Evolutionary conservation across 768 basidiomycete genomes (phyloP), one percentile per base, ranked within the genome.

Genomic region (Termitomyces eurrhizus): DNA sequence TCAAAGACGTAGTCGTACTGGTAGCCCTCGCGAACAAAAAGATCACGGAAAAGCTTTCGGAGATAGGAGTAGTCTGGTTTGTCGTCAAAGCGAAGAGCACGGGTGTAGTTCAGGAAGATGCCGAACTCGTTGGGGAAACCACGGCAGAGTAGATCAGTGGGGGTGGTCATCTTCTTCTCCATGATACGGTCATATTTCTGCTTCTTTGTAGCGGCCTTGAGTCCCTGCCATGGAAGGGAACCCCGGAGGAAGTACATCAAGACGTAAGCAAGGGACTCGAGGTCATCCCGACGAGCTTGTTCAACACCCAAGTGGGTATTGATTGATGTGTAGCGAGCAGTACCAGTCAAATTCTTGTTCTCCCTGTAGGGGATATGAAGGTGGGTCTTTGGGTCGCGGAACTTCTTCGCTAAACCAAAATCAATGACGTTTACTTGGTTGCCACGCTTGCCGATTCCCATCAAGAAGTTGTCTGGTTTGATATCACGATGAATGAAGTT

Each of bases 141-240:
- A 66, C 96, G 95, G 81, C 96, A 98, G 33, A 99, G 87, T 60
- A 96, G 82, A 73, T 98, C 95, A 54, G 93, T 95, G 14, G 95
- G 93, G 0, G 95, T 97, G 41, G 97, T 98, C 95, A 99, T 98
- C 87, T 99, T 99, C 87, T 99, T 99, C 80, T 99, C 97, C 97
- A 99, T 99, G 80, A 99, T 99, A 62, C 97, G 90, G 77, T 98
- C 97, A 76, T 98, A 98, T 81, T 99, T 99, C 83, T 99, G 97
- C 86, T 99, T 99, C 93, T 99, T 99, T 61, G 97, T 99, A 44
- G 96, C 96, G 62, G 97, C 97, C 81, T 99, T 99, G 73, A 99
- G 86, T 61, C 97, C 97, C 76, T 99, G 97, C 96, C 96, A 99
- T 36, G 96, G 96, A 48, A 99, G 86, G 59, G 93, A 90, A 52